Percentiles rank a stretch among this genome's conserved stretches.
These are phyloP conservation scores for Geotrichum australiense DNA, from an alignment of 1,139 yeast genomes.

Conservation along the genomic window DNA sequence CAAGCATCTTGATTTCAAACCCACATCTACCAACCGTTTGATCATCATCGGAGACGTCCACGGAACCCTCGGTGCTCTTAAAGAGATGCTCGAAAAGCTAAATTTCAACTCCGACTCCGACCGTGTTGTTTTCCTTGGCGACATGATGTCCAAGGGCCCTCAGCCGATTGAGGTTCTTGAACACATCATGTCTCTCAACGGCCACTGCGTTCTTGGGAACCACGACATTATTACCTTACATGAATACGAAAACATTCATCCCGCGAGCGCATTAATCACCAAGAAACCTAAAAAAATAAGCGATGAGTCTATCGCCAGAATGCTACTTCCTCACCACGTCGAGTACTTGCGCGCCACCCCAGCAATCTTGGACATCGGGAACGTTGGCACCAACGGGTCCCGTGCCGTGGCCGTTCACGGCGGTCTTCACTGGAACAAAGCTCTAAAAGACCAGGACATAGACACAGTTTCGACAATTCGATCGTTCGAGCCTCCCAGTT, in stretches of 20 bases:
- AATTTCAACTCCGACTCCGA: constrained; percentile 45
- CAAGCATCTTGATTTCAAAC: neutral
- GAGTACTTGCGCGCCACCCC: constrained; percentile 54
- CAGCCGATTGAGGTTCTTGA: constrained; percentile 65
- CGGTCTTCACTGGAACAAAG: constrained; percentile 60
- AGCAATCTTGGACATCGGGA: constrained; percentile 55
- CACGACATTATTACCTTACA: constrained; percentile 68
- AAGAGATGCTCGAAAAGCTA: constrained; percentile 40
- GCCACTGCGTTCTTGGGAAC: constrained; percentile 78
- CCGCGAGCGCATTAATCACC: neutral
- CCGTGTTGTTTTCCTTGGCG: constrained; percentile 70
- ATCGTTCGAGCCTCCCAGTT: constrained; percentile 51
- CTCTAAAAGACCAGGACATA: constrained; percentile 55
- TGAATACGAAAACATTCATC: constrained; percentile 54
- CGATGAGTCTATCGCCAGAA: constrained; percentile 54
- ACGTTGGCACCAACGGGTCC: constrained; percentile 43
- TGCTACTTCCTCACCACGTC: constrained; percentile 53
- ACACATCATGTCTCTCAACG: constrained; percentile 38
- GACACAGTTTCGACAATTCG: constrained; percentile 56
- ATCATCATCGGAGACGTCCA: constrained; percentile 84
- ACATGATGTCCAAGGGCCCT: constrained; percentile 79
- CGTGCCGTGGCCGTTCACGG: constrained; percentile 72
- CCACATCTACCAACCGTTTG: constrained; percentile 25
- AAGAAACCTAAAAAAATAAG: constrained; percentile 27
- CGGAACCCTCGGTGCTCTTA: constrained; percentile 59